Conservation (phyloP, 352 stramenopile genomes). For the Phytophthora pisi region DNA sequence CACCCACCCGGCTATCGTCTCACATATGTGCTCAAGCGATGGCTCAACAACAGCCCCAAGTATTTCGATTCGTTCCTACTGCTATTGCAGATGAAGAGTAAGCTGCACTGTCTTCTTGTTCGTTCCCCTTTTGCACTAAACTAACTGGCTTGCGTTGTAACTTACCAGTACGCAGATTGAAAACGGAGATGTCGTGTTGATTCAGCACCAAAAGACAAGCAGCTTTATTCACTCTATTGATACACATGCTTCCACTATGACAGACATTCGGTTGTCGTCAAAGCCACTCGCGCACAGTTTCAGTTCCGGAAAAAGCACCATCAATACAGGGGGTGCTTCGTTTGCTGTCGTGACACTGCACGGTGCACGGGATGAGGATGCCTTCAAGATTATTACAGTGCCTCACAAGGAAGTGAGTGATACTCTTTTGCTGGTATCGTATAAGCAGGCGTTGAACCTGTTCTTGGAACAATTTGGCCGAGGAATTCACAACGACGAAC, state of each 20-base stretch:
- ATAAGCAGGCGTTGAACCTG: constrained; percentile 44
- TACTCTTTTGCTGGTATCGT: constrained; percentile 68
- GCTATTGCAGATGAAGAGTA: constrained; percentile 61
- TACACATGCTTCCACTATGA: constrained; percentile 67
- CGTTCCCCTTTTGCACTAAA: neutral
- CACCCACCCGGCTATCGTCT: constrained; percentile 15
- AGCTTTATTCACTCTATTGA: constrained; percentile 73
- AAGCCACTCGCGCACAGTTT: constrained; percentile 50
- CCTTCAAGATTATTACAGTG: constrained; percentile 66
- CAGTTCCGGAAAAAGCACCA: constrained; percentile 22
- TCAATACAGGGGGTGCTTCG: constrained; percentile 26
- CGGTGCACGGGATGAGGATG: constrained; percentile 68
- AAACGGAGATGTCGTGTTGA: constrained; percentile 57
- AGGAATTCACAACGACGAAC: constrained; percentile 8
- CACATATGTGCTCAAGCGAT: constrained; percentile 42
- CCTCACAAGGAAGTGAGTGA: constrained; percentile 54
- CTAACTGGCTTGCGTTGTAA: neutral
- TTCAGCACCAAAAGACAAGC: constrained; percentile 57
- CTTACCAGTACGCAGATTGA: constrained; percentile 46
- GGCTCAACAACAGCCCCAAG: constrained; percentile 46
- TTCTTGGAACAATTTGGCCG: constrained; percentile 52
- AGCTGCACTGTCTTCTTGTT: constrained; percentile 9
- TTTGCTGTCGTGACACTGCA: constrained; percentile 57
- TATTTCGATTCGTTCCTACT: constrained; percentile 66
- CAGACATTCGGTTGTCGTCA: constrained; percentile 66